phyloP scores from a whole-genome alignment of 2,329 filamentous ascomycete genomes.

The Xylaria arbuscula region DNA sequence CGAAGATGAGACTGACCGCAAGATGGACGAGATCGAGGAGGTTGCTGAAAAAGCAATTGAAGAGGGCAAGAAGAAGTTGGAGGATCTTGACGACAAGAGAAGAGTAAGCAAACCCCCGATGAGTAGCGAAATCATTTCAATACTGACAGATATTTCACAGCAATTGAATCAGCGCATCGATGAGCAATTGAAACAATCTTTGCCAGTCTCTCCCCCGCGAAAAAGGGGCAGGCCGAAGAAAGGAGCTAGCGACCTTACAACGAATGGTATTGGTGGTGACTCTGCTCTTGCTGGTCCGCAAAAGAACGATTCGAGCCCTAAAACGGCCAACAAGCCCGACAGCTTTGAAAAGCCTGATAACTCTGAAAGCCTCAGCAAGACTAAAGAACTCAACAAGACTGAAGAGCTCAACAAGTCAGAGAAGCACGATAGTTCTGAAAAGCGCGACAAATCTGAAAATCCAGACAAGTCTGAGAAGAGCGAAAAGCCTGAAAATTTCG shows the following conservation, averaged over 20 bases:
- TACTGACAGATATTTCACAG: conserved; percentile 41
- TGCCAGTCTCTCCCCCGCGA: conserved; percentile 25
- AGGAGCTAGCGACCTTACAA: conserved; percentile 14
- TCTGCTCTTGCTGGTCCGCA: background rate
- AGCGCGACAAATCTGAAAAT: too few relatives aligned
- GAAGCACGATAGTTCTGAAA: too few relatives aligned
- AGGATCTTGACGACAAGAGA: conserved; percentile 51
- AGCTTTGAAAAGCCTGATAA: too few relatives aligned
- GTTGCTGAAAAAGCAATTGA: conserved; percentile 47
- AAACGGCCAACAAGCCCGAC: conserved; percentile 26
- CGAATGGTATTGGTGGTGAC: conserved; percentile 3
- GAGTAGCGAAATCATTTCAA: too few relatives aligned
- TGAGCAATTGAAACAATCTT: conserved; percentile 51
- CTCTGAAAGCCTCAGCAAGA: too few relatives aligned
- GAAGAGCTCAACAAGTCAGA: too few relatives aligned
- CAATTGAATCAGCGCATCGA: conserved; percentile 58
- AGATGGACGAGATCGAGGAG: conserved; percentile 52
- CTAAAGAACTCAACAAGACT: too few relatives aligned
- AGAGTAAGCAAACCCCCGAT: conserved; percentile 43
- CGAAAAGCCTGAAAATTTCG: too few relatives aligned
- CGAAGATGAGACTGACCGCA: conserved; percentile 52
- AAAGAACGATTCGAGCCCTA: background rate
- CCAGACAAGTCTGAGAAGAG: too few relatives aligned
- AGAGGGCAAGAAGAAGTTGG: conserved; percentile 50
- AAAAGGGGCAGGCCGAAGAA: conserved; percentile 42